Base-by-base conservation (phyloP, 192 early-diverging fungal species). In the Umbelopsis sp. region DNA sequence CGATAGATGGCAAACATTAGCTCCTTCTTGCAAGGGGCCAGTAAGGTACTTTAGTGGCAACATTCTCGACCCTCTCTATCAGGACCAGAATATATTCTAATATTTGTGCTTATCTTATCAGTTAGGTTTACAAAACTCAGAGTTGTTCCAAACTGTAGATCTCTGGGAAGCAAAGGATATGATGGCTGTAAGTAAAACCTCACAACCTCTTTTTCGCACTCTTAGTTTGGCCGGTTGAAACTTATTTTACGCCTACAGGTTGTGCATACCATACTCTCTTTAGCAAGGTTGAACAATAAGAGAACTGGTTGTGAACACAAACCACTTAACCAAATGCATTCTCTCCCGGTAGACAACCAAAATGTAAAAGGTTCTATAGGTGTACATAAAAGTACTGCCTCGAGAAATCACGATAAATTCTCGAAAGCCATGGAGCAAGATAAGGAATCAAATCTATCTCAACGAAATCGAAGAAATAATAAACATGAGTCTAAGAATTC, bases 101-200 rank as follows among this genome's bases (percentile, higher is more conserved):
- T 61, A 61, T 35, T 25, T 25, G 25, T 30, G 10, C 49, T 52
- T 55, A 46, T 10, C 30, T 47, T 46, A 49, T 13, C 75, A 89
- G 81, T 81, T 94, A 46, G 91, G 91, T 5, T 81, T 94, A 49
- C 85, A 90, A 66, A 89, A 86, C 64, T 85, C 88, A n/a, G 91
- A 93, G 71, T 74, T 93, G 69, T 94, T 94, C 69, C 90, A 94
- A 75, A 94, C 93, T 0, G 89, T 90, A 5, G 93, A 94, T 75
- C 73, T 94, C 22, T 91, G 89, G 71, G 92, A 94, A 65, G 93
- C 84, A 53, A 94, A 91, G 72, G 88, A 92, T 74, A 91, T 94
- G 86, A 81, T 68, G 1, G 83, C 79, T 64, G 87, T 89, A 81
- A 51, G 74, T 50, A 48, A 66, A 21, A 50, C 13, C 23, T 11